Percentiles rank a stretch among this genome's conserved stretches.
Conservation (phyloP, 441 rosid genomes). For the Gossypium gossypioides region DNA sequence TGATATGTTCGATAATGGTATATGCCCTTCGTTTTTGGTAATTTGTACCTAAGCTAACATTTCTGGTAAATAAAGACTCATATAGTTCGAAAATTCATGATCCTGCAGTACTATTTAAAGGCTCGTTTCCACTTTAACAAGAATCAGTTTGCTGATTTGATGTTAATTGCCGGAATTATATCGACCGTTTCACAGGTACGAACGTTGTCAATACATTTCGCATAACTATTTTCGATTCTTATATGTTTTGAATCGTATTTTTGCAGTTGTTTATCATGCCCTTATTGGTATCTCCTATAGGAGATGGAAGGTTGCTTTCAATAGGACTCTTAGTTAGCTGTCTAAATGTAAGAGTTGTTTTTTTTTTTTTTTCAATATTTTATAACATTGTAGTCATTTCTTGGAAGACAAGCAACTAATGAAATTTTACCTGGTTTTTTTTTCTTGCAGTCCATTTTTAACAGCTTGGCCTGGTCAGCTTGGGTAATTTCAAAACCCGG, state of each 20-base stretch:
- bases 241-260: background rate
- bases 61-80: background rate
- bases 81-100: background rate
- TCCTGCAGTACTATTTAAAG: conserved; percentile 67
- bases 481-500: conserved; percentile 42
- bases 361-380: background rate
- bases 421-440: background rate
- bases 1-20: conserved; percentile 52
- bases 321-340: conserved; percentile 48
- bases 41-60: background rate
- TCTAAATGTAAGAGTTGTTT: conserved; percentile 30
- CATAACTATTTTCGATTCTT: background rate
- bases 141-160: conserved; percentile 66
- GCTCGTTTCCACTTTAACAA: conserved; percentile 80
- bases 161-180: conserved; percentile 39
- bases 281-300: conserved; percentile 38
- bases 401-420: background rate
- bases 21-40: background rate
- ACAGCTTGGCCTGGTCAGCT: conserved; percentile 64
- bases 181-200: conserved; percentile 56
- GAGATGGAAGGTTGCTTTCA: conserved; percentile 63
- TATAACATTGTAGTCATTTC: background rate
- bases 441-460: conserved; percentile 43
- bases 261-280: conserved; percentile 69
- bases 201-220: background rate